Conservation (phyloP, 257 asterid genomes). For the Solanum etuberosum region DNA sequence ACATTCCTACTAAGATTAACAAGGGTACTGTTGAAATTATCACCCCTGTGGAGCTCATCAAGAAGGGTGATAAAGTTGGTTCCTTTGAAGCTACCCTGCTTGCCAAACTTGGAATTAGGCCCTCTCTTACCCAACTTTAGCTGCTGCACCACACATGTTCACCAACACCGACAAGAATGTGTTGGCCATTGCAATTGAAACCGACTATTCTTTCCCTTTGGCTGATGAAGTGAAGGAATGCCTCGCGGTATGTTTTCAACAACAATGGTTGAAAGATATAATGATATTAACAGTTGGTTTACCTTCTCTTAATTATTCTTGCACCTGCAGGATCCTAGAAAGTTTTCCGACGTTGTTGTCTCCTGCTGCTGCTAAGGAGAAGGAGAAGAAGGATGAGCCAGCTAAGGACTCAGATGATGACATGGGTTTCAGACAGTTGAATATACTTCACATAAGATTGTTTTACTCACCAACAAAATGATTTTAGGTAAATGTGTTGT, state of each 20-base stretch:
- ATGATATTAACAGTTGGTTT: neutral
- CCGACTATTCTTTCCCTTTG: neutral
- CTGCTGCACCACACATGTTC: neutral
- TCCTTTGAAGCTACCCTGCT: neutral
- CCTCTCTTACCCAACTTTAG: neutral
- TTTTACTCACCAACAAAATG: no score
- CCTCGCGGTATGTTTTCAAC: neutral
- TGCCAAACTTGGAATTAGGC: neutral
- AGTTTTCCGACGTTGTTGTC: no score
- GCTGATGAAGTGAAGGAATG: neutral
- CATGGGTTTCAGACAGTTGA: no score
- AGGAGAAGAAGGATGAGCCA: no score
- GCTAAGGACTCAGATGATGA: no score
- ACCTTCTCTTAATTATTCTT: neutral
- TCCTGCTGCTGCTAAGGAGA: no score
- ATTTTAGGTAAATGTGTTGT: no score
- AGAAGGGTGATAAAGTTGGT: neutral
- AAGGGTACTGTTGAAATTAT: neutral
- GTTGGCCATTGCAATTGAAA: neutral
- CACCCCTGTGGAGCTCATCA: neutral
- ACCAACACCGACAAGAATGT: neutral
- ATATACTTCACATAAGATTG: no score
- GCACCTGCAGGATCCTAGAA: no score
- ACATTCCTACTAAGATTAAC: neutral
- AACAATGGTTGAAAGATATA: neutral